A percentile compares a stretch with the other conserved stretches of the same genome.
phyloP scores from a whole-genome alignment of 345 rosid genomes.

The Citrus sp. region DNA sequence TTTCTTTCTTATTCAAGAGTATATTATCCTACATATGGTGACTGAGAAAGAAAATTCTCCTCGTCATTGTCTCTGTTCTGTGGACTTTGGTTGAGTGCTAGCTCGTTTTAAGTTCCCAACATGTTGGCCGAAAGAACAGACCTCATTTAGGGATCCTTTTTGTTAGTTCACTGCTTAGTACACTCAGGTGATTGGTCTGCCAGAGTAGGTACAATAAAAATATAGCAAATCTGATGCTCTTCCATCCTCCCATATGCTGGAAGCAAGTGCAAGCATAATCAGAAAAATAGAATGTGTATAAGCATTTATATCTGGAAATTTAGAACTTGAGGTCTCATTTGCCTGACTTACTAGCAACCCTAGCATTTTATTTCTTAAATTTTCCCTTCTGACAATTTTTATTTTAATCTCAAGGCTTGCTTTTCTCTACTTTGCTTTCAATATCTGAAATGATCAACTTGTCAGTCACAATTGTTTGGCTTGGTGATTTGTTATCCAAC shows the following conservation, averaged over 20 bases:
- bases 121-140: neutral
- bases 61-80: neutral
- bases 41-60: neutral
- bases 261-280: neutral
- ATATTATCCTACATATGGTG: neutral
- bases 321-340: neutral
- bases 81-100: neutral
- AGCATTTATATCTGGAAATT: neutral
- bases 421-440: neutral
- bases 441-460: neutral
- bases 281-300: neutral
- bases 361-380: neutral
- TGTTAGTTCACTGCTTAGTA: neutral
- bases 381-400: neutral
- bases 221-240: neutral
- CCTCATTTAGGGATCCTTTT: neutral
- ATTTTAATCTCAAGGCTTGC: neutral
- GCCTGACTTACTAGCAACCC: neutral
- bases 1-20: neutral
- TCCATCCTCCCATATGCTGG: neutral
- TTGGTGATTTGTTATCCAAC: neutral
- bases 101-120: neutral
- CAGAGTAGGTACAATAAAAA: neutral
- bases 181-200: neutral
- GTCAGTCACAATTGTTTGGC: neutral